Evolutionary conservation across 805 yeast genomes (phyloP).

Genomic region (Pichia sporocuriosa): DNA sequence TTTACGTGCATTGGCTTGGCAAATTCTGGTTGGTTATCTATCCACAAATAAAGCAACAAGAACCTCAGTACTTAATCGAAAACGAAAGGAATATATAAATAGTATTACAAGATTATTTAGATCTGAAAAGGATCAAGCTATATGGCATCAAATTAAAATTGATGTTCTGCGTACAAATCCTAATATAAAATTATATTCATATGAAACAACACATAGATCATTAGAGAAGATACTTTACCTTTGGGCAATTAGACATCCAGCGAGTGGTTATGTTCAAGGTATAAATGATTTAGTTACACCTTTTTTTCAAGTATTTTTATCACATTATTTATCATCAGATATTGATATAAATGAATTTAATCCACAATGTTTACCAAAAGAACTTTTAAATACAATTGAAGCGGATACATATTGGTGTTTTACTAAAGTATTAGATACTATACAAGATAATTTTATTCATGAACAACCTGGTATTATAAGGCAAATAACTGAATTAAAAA

Average conservation of each 20-base stretch:
- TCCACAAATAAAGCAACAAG: slow-evolving; percentile 82
- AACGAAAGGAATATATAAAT: slow-evolving; percentile 77
- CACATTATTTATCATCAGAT: slow-evolving; percentile 49
- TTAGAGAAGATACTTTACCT: slow-evolving; percentile 75
- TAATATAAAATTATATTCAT: slow-evolving; percentile 63
- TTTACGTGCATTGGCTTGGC: slow-evolving; percentile 83
- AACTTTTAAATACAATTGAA: slow-evolving; percentile 64
- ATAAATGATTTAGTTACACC: slow-evolving; percentile 93
- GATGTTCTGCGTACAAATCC: slow-evolving; percentile 96
- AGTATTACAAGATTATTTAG: slow-evolving; percentile 62
- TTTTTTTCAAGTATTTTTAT: slow-evolving; percentile 77
- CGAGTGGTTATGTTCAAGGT: slow-evolving; percentile 97
- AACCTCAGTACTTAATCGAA: slow-evolving; percentile 58
- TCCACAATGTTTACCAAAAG: slow-evolving; percentile 52
- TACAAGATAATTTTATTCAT: slow-evolving; percentile 94
- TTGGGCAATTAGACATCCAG: slow-evolving; percentile 97
- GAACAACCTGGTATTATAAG: slow-evolving; percentile 96
- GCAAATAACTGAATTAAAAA: slow-evolving; percentile 77
- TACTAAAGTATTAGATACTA: slow-evolving; percentile 83
- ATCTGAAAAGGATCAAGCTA: slow-evolving; percentile 57
- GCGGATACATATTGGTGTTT: slow-evolving; percentile 98
- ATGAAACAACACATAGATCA: slow-evolving; percentile 64
- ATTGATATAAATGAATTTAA: slow-evolving; percentile 51
- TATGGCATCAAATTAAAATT: slow-evolving; percentile 94
- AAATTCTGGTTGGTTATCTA: slow-evolving; percentile 77